phyloP scores from a whole-genome alignment of 345 rosid genomes.

The Eucalyptus brandiana region DNA sequence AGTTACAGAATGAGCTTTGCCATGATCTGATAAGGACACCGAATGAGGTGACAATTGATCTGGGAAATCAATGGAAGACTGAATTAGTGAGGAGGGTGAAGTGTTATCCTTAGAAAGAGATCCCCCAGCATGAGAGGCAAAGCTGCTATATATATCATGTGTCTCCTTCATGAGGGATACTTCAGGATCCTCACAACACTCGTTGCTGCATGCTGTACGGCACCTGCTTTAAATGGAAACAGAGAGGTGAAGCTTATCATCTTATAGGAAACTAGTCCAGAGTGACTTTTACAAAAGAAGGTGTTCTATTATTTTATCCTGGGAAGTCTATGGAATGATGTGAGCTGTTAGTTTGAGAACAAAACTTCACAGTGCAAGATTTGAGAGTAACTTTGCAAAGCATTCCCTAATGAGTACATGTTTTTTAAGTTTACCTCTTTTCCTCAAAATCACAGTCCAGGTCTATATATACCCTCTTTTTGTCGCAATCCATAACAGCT shows the following conservation, averaged over 20 bases:
- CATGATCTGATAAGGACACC: conserved; percentile 12
- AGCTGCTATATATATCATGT: conserved; percentile 13
- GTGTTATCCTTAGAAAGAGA: conserved; percentile 32
- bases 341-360: background rate
- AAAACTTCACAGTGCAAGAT: background rate
- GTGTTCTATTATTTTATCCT: background rate
- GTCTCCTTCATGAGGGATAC: conserved; percentile 37
- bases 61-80: conserved; percentile 27
- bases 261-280: background rate
- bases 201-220: background rate
- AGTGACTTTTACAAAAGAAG: background rate
- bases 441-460: conserved; percentile 30
- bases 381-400: background rate
- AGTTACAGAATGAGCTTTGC: conserved; percentile 8
- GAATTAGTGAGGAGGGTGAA: conserved; percentile 37
- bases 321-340: background rate
- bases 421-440: conserved; percentile 33
- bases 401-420: background rate
- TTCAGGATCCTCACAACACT: background rate
- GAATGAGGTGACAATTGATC: conserved; percentile 30
- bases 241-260: background rate
- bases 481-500: conserved; percentile 10
- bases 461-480: conserved; percentile 32
- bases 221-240: background rate
- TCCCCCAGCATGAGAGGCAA: conserved; percentile 28